Percentiles rank a stretch among this genome's conserved stretches.
Conservation (phyloP, 495 filamentous ascomycete species). For the Astrocystis sublimbata region DNA sequence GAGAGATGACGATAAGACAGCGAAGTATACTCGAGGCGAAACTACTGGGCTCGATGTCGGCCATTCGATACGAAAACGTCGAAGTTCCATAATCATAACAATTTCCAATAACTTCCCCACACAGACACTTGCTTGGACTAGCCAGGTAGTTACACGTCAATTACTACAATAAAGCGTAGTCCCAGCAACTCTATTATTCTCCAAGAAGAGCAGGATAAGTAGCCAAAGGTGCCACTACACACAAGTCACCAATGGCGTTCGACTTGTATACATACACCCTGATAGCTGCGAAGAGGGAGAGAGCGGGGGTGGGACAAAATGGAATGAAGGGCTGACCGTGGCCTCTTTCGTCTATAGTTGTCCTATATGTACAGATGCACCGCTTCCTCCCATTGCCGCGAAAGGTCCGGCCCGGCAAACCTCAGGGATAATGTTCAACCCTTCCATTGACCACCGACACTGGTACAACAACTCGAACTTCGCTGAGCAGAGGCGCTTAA, state of each 20-base stretch:
- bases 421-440: neutral
- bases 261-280: neutral
- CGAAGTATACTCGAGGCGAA: too few species aligned
- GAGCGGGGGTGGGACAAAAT: slow-evolving; percentile 20
- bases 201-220: too few species aligned
- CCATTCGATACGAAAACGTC: too few species aligned
- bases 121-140: too few species aligned
- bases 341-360: slow-evolving; percentile 28
- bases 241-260: neutral
- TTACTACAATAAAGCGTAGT: too few species aligned
- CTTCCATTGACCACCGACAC: neutral
- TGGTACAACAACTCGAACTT: neutral
- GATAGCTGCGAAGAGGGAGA: neutral
- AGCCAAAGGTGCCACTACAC: too few species aligned
- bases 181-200: too few species aligned
- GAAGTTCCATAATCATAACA: too few species aligned
- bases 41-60: too few species aligned
- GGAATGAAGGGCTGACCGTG: slow-evolving; percentile 17
- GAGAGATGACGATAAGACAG: too few species aligned
- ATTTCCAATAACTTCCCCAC: too few species aligned
- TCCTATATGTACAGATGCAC: slow-evolving; percentile 32
- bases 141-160: too few species aligned
- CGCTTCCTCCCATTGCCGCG: neutral
- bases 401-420: neutral
- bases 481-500: slow-evolving; percentile 30